These are phyloP conservation scores for Exophiala phaeomuriformis DNA, from an alignment of 2,329 filamentous ascomycete genomes.

Conservation along the genomic window DNA sequence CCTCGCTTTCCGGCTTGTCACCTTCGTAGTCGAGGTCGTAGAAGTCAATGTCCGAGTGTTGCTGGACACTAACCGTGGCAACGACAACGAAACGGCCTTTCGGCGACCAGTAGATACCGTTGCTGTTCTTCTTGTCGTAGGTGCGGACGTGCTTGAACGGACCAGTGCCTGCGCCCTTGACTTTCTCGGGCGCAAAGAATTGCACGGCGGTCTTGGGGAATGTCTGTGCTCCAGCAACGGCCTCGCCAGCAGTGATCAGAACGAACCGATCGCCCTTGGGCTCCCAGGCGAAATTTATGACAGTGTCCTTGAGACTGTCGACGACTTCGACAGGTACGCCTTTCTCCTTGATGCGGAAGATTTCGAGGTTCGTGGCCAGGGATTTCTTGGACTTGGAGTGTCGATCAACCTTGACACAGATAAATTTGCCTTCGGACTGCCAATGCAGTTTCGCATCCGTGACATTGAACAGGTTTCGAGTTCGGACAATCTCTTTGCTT, in stretches of 20 bases:
- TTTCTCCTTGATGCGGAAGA: constrained; percentile 96
- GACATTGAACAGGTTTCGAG: constrained; percentile 95
- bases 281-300: constrained; percentile 99
- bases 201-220: constrained; percentile 88
- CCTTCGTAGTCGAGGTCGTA: constrained; percentile 97
- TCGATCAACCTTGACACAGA: constrained; percentile 97
- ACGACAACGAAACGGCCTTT: constrained; percentile 91
- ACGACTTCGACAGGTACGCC: constrained; percentile 97
- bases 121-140: constrained; percentile 98
- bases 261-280: constrained; percentile 96
- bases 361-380: constrained; percentile 91
- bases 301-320: constrained; percentile 94
- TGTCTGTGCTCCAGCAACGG: constrained; percentile 67
- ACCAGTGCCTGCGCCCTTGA: constrained; percentile 66
- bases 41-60: constrained; percentile 94
- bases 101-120: constrained; percentile 98
- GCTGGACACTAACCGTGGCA: constrained; percentile 83
- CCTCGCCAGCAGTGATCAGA: constrained; percentile 89
- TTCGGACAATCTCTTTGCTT: constrained; percentile 87
- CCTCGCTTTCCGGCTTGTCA: constrained; percentile 86
- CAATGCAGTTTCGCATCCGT: constrained; percentile 97
- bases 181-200: constrained; percentile 96
- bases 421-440: constrained; percentile 89
- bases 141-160: constrained; percentile 97
- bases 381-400: constrained; percentile 99